These are phyloP conservation scores for Strigomonas culicis DNA, from an alignment of 208 protist species.

Conservation along the genomic window DNA sequence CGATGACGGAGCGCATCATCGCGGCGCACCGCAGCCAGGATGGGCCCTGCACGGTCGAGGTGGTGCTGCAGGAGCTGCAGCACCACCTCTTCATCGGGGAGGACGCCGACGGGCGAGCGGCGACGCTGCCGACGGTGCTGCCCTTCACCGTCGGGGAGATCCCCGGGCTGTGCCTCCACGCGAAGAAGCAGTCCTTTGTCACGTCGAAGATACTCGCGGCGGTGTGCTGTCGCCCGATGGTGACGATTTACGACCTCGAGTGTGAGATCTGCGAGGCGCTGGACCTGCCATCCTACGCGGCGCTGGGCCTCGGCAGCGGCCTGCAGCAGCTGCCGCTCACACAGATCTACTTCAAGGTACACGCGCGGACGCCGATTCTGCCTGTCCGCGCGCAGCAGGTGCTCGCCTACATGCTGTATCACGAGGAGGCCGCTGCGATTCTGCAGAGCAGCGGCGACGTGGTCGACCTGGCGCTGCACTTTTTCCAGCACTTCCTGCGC, in stretches of 20 bases:
- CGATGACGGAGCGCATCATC: neutral
- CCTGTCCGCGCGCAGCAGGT: conserved; percentile 53
- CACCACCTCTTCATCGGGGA: neutral
- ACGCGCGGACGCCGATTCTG: conserved; percentile 21
- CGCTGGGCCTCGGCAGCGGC: conserved; percentile 54
- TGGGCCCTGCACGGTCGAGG: neutral
- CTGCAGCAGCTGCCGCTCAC: conserved; percentile 58
- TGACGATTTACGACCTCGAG: conserved; percentile 83
- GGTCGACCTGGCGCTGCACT: conserved; percentile 54
- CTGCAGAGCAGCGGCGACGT: conserved; percentile 56
- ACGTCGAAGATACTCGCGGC: conserved; percentile 46
- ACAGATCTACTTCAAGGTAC: conserved; percentile 67
- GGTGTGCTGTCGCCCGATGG: conserved; percentile 61
- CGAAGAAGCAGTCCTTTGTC: conserved; percentile 44
- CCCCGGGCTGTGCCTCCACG: conserved; percentile 40
- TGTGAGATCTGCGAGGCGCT: conserved; percentile 47
- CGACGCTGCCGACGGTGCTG: conserved; percentile 11
- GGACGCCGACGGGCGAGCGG: neutral
- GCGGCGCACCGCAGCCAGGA: neutral
- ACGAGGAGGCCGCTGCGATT: conserved; percentile 28
- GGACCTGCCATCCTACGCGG: conserved; percentile 41
- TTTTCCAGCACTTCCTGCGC: conserved; percentile 16
- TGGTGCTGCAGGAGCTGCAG: neutral
- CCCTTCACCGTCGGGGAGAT: conserved; percentile 60
- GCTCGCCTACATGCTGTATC: conserved; percentile 50